Percentiles rank a stretch among this genome's conserved stretches.
phyloP scores from a whole-genome alignment of 2,329 filamentous ascomycete genomes.

The Aspergillus sp. region DNA sequence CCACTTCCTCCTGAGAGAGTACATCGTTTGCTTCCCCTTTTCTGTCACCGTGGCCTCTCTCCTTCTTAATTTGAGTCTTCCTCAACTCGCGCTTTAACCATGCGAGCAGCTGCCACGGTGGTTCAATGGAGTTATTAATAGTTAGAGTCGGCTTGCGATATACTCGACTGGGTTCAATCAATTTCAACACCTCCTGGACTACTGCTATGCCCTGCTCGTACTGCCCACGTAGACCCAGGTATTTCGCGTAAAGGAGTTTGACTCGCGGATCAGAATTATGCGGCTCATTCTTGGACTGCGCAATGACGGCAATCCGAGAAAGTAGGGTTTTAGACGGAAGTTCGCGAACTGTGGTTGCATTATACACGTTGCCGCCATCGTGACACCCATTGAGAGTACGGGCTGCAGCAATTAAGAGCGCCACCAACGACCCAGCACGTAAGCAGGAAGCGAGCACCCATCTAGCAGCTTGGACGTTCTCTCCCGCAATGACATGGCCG shows the following conservation, averaged over 20 bases:
- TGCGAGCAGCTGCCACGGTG: slow-evolving; percentile 30
- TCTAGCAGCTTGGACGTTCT: not conserved
- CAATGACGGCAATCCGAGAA: slow-evolving; percentile 21
- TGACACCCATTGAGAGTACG: slow-evolving; percentile 7
- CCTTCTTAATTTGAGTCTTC: not conserved
- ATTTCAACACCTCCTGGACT: slow-evolving; percentile 26
- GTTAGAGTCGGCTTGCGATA: not conserved
- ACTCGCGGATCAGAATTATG: slow-evolving; percentile 26
- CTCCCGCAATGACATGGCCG: slow-evolving; percentile 10
- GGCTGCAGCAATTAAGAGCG: slow-evolving; percentile 17
- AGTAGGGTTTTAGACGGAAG: slow-evolving; percentile 10
- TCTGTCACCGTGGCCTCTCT: not conserved
- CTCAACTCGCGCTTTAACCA: slow-evolving; percentile 16
- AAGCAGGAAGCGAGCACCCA: slow-evolving; percentile 25
- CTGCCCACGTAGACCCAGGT: slow-evolving; percentile 23
- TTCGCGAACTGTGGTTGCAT: not conserved
- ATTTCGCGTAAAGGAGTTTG: slow-evolving; percentile 28
- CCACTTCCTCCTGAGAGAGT: slow-evolving; percentile 14
- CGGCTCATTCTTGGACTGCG: slow-evolving; percentile 5
- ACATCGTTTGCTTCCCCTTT: not conserved
- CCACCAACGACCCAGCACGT: slow-evolving; percentile 20
- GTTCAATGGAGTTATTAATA: not conserved
- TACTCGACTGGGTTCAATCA: slow-evolving; percentile 18
- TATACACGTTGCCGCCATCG: not conserved
- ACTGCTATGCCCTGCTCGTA: slow-evolving; percentile 22